Base-by-base conservation (phyloP, 768 basidiomycete species). In the Filobasidium wieringae region DNA sequence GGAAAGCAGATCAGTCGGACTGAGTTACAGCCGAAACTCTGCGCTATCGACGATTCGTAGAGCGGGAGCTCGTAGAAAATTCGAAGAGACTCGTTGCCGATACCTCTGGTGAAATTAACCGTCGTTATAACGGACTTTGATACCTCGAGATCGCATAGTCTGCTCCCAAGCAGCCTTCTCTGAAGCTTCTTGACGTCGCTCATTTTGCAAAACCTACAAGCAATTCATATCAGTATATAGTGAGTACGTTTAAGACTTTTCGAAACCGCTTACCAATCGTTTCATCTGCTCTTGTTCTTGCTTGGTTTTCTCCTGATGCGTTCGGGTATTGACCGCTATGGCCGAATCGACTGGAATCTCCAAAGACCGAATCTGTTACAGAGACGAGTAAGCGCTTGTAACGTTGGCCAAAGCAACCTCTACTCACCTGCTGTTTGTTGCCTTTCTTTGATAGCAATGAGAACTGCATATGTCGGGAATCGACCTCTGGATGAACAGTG, bases 251-350 rank as follows among this genome's bases (percentile, higher is more conserved):
- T 3, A 40, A 54, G 33, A 27, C 22, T 15, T 24, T 30, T 30
- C n/a, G 34, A n/a, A 22, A 27, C 30, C 14, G 30, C 58, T 41
- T 3, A 95, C 95, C 19, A 97, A 80, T n/a, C 84, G 82, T 77
- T 99, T 99, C 64, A 99, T 77, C 61, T 96, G 88, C 72, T 97
- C 90, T 65, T 97, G 93, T 70, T 99, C 95, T 7, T 88, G 89
- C 74, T 85, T 88, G 74, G 92, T 90, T 70, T 91, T 90, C 61
- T 88, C 77, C 68, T 96, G 95, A 40, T 95, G 88, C 1, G 86
- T 82, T 30, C 85, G 83, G 1, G 91, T 92, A 66, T 95, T 89
- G 51, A 91, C 79, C 0, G 93, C 95, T 30, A 99, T 78, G 2
- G 89, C 79, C 7, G 93, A 89, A 64, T 82, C 84, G 7, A 87